Percentiles rank a stretch among this genome's conserved stretches.
These are phyloP conservation scores for Bullera alba DNA, from an alignment of 768 basidiomycete species.

Conservation along the genomic window DNA sequence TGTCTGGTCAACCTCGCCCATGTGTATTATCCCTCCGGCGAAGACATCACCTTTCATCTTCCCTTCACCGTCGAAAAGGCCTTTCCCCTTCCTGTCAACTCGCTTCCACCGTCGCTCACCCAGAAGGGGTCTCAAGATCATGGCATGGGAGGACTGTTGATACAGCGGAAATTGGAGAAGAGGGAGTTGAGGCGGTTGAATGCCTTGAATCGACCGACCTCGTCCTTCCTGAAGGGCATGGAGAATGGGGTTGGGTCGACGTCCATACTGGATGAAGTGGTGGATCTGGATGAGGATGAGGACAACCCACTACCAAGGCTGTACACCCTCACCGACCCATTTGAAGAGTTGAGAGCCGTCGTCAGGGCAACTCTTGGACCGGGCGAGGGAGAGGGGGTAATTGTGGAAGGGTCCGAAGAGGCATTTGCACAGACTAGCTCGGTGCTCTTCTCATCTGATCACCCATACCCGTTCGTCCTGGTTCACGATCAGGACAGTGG, in stretches of 20 bases:
- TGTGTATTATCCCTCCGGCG: conserved; percentile 1
- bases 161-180: conserved; percentile 36
- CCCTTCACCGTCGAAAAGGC: not conserved
- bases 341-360: conserved; percentile 32
- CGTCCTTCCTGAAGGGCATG: conserved; percentile 16
- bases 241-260: conserved; percentile 13
- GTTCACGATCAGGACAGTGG: conserved; percentile 16
- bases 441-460: conserved; percentile 7
- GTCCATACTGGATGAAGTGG: conserved; percentile 34
- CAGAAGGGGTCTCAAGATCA: not conserved
- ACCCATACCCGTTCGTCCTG: conserved; percentile 24
- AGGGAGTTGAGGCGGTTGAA: conserved; percentile 12
- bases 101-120: too few relatives aligned
- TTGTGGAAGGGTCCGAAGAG: conserved; percentile 5
- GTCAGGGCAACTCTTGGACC: too few relatives aligned
- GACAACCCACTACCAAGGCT: conserved; percentile 20
- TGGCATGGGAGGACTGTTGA: conserved; percentile 31
- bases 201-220: not conserved
- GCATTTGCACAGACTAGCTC: conserved; percentile 2
- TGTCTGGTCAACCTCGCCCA: not conserved
- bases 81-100: not conserved
- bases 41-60: not conserved
- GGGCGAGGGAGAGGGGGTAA: conserved; percentile 12
- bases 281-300: conserved; percentile 28
- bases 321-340: conserved; percentile 29